phyloP scores from a whole-genome alignment of 2,329 filamentous ascomycete species.

The Aspergillus quadricinctus region DNA sequence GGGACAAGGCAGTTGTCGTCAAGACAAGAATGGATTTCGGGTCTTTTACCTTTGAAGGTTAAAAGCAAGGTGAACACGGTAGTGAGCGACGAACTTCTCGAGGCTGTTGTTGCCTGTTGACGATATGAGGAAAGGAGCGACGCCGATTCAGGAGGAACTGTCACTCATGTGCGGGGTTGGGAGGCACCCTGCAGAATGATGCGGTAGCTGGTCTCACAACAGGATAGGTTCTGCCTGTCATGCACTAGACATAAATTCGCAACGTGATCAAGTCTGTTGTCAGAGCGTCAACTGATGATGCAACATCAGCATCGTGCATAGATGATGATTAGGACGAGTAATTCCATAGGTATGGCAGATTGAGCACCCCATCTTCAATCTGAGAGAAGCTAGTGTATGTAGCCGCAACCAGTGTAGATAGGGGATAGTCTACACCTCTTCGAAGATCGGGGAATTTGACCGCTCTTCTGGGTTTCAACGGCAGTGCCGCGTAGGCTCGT shows the following conservation, averaged over 20 bases:
- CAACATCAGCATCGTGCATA: neutral
- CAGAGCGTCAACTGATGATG: neutral
- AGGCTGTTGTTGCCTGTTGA: neutral
- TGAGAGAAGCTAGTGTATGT: neutral
- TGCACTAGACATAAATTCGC: neutral
- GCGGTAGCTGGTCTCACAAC: neutral
- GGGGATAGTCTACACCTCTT: too few species aligned
- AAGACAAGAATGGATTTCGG: neutral
- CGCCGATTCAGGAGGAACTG: conserved; percentile 13
- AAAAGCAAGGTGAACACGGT: neutral
- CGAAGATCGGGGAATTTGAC: neutral
- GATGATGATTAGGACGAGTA: neutral
- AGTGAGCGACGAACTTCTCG: neutral
- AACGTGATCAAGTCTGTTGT: neutral
- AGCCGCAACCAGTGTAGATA: neutral
- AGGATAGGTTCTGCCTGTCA: neutral
- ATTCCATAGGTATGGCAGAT: neutral
- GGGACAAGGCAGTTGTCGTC: neutral
- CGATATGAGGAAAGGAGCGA: conserved; percentile 8
- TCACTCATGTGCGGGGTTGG: conserved; percentile 15
- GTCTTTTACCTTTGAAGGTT: neutral
- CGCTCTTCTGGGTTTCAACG: neutral
- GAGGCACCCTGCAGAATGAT: conserved; percentile 3
- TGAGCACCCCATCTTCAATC: neutral
- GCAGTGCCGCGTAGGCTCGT: neutral